Conservation (phyloP, 768 basidiomycete genomes). For the Tephrocybe rancida region DNA sequence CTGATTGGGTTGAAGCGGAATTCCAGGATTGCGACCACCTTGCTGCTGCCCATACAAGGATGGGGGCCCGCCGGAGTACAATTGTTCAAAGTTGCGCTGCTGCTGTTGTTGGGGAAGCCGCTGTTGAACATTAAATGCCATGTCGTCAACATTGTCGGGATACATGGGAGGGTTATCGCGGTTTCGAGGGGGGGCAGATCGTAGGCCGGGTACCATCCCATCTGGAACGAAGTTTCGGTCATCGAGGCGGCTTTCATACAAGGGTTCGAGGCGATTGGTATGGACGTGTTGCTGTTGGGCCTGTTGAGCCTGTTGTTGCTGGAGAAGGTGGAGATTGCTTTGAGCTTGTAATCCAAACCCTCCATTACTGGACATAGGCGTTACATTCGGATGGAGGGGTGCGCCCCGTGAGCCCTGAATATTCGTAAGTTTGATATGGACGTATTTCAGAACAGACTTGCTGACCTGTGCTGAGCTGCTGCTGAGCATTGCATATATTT, state of each 20-base stretch:
- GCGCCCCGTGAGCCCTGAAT: conserved; percentile 33
- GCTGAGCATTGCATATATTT: conserved; percentile 80
- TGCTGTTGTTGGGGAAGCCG: conserved; percentile 54
- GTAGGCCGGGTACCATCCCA: conserved; percentile 84
- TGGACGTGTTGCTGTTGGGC: conserved; percentile 42
- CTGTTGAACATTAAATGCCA: conserved; percentile 65
- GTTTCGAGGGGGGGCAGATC: conserved; percentile 62
- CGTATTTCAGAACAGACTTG: not conserved
- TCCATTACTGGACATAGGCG: conserved; percentile 26
- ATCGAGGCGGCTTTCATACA: conserved; percentile 75
- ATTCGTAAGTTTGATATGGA: conserved; percentile 2
- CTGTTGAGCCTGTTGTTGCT: conserved; percentile 45
- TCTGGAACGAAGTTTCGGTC: conserved; percentile 82
- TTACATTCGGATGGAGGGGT: conserved; percentile 21
- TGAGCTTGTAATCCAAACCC: conserved; percentile 38
- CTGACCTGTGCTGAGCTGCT: conserved; percentile 75
- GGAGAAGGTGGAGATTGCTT: conserved; percentile 38
- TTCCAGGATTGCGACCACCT: conserved; percentile 50
- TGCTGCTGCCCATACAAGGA: conserved; percentile 64
- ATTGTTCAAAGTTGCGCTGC: conserved; percentile 54
- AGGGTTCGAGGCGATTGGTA: conserved; percentile 59
- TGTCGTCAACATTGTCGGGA: conserved; percentile 58
- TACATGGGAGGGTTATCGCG: conserved; percentile 57
- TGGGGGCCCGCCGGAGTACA: conserved; percentile 53
- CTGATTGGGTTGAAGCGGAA: conserved; percentile 61